Base-by-base conservation (phyloP, 1,139 yeast genomes). In the Suhomyces coccinellae region DNA sequence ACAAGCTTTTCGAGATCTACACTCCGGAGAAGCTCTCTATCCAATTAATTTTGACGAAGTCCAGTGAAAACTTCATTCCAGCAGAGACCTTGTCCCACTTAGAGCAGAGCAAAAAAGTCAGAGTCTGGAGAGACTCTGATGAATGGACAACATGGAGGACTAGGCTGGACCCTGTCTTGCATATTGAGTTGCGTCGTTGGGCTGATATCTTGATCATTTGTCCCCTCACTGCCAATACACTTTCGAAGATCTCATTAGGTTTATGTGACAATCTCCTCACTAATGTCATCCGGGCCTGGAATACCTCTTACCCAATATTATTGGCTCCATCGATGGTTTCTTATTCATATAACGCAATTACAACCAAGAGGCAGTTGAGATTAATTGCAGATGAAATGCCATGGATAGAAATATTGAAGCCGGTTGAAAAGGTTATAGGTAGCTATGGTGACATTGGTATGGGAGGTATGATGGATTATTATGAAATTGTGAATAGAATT, bases 311-410 rank as follows among this genome's bases (percentile, higher is more conserved):
- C 55, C 97, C 98, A 0, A 82, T 91, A 7, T 69, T 90, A 33
- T 75, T 89, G 44, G 98, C 97, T 0, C 97, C 98, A 3, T 90
- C 96, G 4, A 90, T 91, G 97, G 90, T 88, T 22, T 85, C 93
- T 47, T 86, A 87, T 62, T 88, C 96, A 43, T 91, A 90, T 64
- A 87, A 85, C 56, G 88, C 95, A 28, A 86, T 90, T 2, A 82
- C 91, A 36, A 91, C 97, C 1, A 87, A 84, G 63, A 79, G 91
- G 45, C 97, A 90, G 57, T 71, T 88, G 48, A 77, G 79, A 51
- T 73, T 84, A 30, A 82, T 91, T 48, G 79, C 82, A 44, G 96
- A 88, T 54, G 95, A 87, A 54, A 88, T 89, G 90, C 88, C 89
- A 39, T 89, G 95, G 91, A 85, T 90, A 47, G 96, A 88, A 56